Conservation (phyloP, 1,284 basidiomycete species). For the Inonotus hispidus region DNA sequence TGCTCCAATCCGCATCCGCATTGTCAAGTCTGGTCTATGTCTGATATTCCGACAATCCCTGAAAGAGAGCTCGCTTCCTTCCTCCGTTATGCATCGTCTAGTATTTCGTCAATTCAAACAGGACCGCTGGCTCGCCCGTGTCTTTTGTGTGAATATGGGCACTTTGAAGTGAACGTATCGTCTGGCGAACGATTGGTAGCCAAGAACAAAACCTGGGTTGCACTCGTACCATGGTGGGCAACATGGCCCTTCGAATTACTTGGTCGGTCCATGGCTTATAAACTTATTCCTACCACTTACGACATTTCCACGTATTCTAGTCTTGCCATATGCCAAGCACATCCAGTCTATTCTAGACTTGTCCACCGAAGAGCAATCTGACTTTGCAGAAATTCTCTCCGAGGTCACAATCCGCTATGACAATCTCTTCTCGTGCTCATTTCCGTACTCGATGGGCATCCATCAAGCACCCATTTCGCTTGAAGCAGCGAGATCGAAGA, state of each 20-base stretch:
- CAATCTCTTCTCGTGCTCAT: conserved; percentile 81
- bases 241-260: conserved; percentile 93
- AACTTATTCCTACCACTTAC: background rate
- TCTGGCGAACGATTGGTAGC: conserved; percentile 60
- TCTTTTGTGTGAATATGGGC: conserved; percentile 82
- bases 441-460: conserved; percentile 96
- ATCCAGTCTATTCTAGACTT: conserved; percentile 66
- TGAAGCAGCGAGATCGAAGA: conserved; percentile 20
- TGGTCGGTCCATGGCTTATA: conserved; percentile 35
- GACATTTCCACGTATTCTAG: conserved; percentile 32
- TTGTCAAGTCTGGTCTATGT: conserved; percentile 87
- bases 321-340: conserved; percentile 76
- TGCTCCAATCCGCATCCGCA: conserved; percentile 96
- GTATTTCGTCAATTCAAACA: conserved; percentile 31
- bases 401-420: conserved; percentile 75
- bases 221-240: conserved; percentile 94
- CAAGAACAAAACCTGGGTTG: conserved; percentile 78
- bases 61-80: conserved; percentile 61
- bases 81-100: conserved; percentile 46
- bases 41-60: conserved; percentile 68
- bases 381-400: conserved; percentile 65
- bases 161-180: conserved; percentile 53
- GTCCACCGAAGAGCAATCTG: conserved; percentile 49
- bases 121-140: conserved; percentile 62
- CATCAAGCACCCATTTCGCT: conserved; percentile 72